Evolutionary conservation across 805 yeast genomes (phyloP).

Genomic region (Nakazawaea wickerhamii): DNA sequence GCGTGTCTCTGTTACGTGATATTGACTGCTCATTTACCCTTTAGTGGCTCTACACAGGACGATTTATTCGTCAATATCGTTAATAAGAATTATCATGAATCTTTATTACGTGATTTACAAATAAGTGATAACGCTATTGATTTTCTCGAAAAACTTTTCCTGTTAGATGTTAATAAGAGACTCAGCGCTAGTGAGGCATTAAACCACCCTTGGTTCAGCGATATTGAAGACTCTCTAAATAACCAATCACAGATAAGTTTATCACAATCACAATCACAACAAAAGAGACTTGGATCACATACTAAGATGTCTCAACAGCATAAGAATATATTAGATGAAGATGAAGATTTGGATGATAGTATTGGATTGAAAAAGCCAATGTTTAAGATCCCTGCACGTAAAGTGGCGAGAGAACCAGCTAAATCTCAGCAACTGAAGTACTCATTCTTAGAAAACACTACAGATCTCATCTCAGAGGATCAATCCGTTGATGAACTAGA

Average conservation of each 20-base stretch:
- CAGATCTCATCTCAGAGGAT: slow-evolving; percentile 4
- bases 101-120: slow-evolving; percentile 50
- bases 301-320: slow-evolving; percentile 17
- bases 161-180: slow-evolving; percentile 70
- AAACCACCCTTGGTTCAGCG: slow-evolving; percentile 72
- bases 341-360: slow-evolving; percentile 2
- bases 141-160: slow-evolving; percentile 65
- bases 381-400: slow-evolving; percentile 11
- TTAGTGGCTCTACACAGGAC: slow-evolving; percentile 88
- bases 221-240: slow-evolving; percentile 19
- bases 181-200: slow-evolving; percentile 74
- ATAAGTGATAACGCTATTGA: slow-evolving; percentile 29
- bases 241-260: slow-evolving; percentile 45
- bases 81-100: slow-evolving; percentile 74
- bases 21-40: slow-evolving; percentile 89
- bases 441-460: not conserved
- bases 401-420: slow-evolving; percentile 5
- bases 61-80: slow-evolving; percentile 73
- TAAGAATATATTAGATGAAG: slow-evolving; percentile 6
- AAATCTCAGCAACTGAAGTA: slow-evolving; percentile 7
- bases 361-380: not conserved
- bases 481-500: not conserved
- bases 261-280: slow-evolving; percentile 70
- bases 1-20: slow-evolving; percentile 93
- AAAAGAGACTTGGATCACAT: slow-evolving; percentile 37